phyloP scores from a whole-genome alignment of 2,329 filamentous ascomycete species.

The Hypoxylon sp. region DNA sequence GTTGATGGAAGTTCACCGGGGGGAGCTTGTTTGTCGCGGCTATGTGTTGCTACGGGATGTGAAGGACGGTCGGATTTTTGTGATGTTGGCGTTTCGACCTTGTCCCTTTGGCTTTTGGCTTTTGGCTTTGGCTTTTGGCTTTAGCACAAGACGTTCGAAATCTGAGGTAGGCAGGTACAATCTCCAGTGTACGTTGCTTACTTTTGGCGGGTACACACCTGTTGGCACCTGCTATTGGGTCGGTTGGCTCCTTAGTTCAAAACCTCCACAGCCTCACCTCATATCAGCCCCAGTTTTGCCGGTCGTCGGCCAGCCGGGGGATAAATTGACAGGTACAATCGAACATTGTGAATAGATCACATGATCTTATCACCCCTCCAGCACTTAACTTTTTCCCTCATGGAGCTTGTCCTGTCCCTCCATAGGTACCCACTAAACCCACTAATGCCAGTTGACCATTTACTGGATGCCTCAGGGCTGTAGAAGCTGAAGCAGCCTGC shows the following conservation, averaged over 20 bases:
- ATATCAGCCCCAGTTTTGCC: constrained; percentile 35
- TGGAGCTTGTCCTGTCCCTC: too few relatives aligned
- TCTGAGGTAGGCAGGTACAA: constrained; percentile 28
- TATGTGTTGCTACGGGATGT: too few relatives aligned
- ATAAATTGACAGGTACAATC: too few relatives aligned
- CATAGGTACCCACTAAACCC: too few relatives aligned
- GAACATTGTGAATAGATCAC: too few relatives aligned
- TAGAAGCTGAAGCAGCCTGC: too few relatives aligned
- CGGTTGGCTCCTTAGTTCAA: constrained; percentile 6
- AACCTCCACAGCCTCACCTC: constrained; percentile 22
- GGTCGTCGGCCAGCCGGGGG: constrained; percentile 11
- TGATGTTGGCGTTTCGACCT: constrained; percentile 19
- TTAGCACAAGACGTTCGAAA: constrained; percentile 20
- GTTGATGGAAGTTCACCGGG: constrained; percentile 13
- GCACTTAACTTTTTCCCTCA: too few relatives aligned
- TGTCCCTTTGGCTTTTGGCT: constrained; percentile 12
- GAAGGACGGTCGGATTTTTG: constrained; percentile 15
- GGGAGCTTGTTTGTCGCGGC: constrained; percentile 18
- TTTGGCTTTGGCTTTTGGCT: too few relatives aligned
- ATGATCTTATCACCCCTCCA: constrained; percentile 21
- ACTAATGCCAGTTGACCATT: too few relatives aligned
- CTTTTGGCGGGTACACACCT: constrained; percentile 1
- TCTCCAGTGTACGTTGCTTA: constrained; percentile 17
- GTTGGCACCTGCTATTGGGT: constrained; percentile 15
- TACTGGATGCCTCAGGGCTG: too few relatives aligned